Conservation (phyloP, 2,329 filamentous ascomycete genomes). For the Apiospora arundinis region DNA sequence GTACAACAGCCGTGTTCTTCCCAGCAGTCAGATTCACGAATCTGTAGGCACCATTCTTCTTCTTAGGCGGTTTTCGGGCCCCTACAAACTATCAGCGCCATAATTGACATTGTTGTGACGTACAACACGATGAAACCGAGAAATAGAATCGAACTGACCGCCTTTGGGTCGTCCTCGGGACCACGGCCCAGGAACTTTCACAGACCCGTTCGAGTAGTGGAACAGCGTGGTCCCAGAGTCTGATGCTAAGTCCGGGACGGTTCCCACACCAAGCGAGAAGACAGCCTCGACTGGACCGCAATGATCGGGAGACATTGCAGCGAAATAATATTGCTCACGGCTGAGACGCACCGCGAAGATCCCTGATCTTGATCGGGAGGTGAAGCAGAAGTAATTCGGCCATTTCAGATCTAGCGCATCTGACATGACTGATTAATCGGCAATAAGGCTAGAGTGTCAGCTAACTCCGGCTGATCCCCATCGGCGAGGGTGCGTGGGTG, state of each 20-base stretch:
- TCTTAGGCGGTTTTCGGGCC: not conserved
- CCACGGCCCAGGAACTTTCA: not conserved
- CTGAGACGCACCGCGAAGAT: not conserved
- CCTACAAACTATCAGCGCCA: not conserved
- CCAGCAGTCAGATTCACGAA: not conserved
- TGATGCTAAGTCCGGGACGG: not conserved
- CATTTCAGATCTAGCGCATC: slow-evolving; percentile 1
- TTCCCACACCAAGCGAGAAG: not conserved
- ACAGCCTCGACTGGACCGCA: not conserved
- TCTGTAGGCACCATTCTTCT: not conserved
- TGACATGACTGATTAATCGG: not conserved
- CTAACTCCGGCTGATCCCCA: not conserved
- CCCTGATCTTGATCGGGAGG: not conserved
- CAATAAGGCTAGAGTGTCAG: not conserved
- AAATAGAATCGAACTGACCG: not conserved
- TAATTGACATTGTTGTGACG: not conserved
- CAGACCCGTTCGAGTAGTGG: not conserved
- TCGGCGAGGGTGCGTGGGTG: rapidly evolving
- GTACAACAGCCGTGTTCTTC: not conserved
- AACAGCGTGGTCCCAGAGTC: not conserved
- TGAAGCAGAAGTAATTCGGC: not conserved
- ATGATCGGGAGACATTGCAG: not conserved
- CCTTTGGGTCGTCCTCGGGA: not conserved
- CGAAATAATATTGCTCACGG: not conserved
- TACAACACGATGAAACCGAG: not conserved